Conservation (phyloP, 257 asterid genomes). For the Salvia rosmarinus region DNA sequence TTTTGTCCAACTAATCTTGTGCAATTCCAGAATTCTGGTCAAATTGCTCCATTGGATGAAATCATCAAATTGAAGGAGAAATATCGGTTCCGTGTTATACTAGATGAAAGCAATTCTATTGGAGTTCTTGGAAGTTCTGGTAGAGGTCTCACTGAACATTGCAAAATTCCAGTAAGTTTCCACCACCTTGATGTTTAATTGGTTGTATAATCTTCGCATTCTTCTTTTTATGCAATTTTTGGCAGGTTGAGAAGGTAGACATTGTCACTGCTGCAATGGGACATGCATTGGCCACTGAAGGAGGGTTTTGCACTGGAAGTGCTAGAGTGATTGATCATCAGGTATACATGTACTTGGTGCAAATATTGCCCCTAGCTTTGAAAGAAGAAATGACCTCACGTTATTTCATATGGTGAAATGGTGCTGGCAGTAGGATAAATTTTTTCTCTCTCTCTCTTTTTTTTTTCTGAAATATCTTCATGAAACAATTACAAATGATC, state of each 20-base stretch:
- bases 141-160: slow-evolving; percentile 87
- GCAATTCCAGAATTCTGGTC: slow-evolving; percentile 82
- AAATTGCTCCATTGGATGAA: slow-evolving; percentile 87
- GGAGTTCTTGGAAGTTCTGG: slow-evolving; percentile 96
- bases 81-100: slow-evolving; percentile 78
- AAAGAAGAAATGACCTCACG: neutral
- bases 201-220: slow-evolving; percentile 29
- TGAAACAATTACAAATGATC: neutral
- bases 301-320: slow-evolving; percentile 98
- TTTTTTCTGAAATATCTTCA: neutral
- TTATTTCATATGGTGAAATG: slow-evolving; percentile 14
- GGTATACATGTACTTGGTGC: slow-evolving; percentile 46
- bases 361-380: neutral
- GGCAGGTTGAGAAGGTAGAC: slow-evolving; percentile 86
- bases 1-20: slow-evolving; percentile 18
- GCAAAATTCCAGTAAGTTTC: slow-evolving; percentile 68
- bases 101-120: slow-evolving; percentile 89
- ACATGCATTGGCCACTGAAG: slow-evolving; percentile 93
- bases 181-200: slow-evolving; percentile 26
- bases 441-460: too few species aligned
- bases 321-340: slow-evolving; percentile 91
- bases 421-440: neutral
- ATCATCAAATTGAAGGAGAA: slow-evolving; percentile 83
- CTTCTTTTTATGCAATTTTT: slow-evolving; percentile 30
- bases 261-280: slow-evolving; percentile 96